Evolutionary conservation across 75 land plant genomes (phyloP).

Genomic region (Pseudotsuga menziesii): DNA sequence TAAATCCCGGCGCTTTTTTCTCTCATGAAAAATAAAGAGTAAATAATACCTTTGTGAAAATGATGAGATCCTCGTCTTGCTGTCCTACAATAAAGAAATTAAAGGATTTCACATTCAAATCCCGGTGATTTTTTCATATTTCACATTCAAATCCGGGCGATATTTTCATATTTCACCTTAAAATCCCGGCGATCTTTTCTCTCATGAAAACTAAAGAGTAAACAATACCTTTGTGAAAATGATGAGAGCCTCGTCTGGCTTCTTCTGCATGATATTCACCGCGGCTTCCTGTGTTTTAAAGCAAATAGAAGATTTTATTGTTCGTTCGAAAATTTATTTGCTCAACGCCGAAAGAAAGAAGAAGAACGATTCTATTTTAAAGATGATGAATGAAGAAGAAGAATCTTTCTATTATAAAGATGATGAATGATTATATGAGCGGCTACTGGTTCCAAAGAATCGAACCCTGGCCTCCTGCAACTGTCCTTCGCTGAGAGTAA

Average conservation of each 20-base stretch:
- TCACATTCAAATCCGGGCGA: no score
- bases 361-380: no score
- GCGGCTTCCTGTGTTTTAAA: neutral
- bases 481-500: neutral
- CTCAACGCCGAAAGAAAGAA: neutral
- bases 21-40: no score
- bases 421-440: no score
- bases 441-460: neutral
- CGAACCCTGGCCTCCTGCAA: conserved; percentile 4
- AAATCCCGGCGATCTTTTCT: no score
- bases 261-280: neutral
- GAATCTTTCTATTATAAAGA: no score
- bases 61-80: neutral
- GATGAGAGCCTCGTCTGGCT: neutral
- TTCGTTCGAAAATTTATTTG: neutral
- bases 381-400: no score
- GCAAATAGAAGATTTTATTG: neutral
- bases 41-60: neutral
- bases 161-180: no score
- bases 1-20: no score
- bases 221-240: conserved; percentile 4
- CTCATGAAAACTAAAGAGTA: no score
- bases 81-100: neutral
- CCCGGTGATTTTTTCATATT: no score
- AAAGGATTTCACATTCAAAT: no score